These are phyloP conservation scores for Metroxylon sagu DNA, from an alignment of 176 grass and related monocot species.

Conservation along the genomic window DNA sequence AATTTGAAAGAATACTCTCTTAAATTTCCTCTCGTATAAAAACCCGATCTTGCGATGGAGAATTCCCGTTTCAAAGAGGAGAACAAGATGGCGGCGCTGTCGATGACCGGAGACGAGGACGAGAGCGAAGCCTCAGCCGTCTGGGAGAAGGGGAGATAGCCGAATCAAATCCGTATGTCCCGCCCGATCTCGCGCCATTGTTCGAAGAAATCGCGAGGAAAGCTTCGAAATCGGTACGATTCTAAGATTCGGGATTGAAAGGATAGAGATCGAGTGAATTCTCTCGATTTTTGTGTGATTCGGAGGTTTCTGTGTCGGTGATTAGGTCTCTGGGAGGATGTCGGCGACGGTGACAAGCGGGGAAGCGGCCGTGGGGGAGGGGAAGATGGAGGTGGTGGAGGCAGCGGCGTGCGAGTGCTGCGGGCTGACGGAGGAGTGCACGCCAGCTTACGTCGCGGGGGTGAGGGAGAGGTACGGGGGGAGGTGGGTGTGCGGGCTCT, in stretches of 20 bases:
- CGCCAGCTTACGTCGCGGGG: not conserved
- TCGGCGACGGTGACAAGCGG: constrained; percentile 7
- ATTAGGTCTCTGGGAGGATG: not conserved
- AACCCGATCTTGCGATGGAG: no score
- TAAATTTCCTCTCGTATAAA: no score
- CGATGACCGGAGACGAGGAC: constrained; percentile 7
- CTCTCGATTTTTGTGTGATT: no score
- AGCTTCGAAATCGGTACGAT: no score
- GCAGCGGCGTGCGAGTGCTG: constrained; percentile 19
- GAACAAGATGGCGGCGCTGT: constrained; percentile 4
- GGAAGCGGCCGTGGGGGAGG: constrained; percentile 11
- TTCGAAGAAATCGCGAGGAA: no score
- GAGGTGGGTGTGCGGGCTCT: constrained; percentile 50
- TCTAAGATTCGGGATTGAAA: no score
- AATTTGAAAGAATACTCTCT: no score
- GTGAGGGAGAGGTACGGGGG: not conserved
- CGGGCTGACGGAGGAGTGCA: constrained; percentile 3
- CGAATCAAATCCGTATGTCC: not conserved
- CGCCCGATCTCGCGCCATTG: not conserved
- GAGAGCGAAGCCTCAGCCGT: constrained; percentile 6
- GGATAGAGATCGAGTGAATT: no score
- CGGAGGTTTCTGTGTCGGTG: no score
- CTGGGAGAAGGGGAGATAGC: constrained; percentile 18
- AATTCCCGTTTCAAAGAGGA: no score
- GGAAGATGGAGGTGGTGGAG: constrained; percentile 14